A percentile compares a stretch with the other conserved stretches of the same genome.
phyloP scores from a whole-genome alignment of 768 basidiomycete species.

The Fomitopsis serialis region DNA sequence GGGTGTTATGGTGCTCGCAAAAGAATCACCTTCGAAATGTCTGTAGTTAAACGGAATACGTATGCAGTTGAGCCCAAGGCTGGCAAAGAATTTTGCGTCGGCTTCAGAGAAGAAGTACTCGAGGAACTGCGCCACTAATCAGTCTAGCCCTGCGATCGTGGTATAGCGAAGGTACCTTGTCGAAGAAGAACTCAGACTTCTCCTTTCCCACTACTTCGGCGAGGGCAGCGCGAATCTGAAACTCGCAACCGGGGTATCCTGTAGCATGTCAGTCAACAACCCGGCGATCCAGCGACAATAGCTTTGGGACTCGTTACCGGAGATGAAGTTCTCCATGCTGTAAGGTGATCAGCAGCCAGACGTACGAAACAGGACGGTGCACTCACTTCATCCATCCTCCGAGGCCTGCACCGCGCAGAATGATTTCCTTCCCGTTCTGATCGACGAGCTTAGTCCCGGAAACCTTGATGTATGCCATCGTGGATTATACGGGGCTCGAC shows the following conservation, averaged over 20 bases:
- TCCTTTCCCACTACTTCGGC: constrained; percentile 58
- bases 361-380: constrained; percentile 21
- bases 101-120: constrained; percentile 79
- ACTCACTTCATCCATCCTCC: constrained; percentile 82
- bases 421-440: constrained; percentile 47
- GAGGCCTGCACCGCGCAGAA: constrained; percentile 68
- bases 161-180: constrained; percentile 47
- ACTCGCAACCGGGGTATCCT: constrained; percentile 73
- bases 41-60: constrained; percentile 72
- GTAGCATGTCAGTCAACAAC: background rate
- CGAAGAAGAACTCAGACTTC: constrained; percentile 77
- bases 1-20: background rate
- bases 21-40: constrained; percentile 56
- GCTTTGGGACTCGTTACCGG: constrained; percentile 30
- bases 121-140: constrained; percentile 47
- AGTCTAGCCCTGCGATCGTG: background rate
- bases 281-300: background rate
- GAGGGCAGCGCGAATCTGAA: constrained; percentile 70
- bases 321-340: constrained; percentile 78
- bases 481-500: background rate
- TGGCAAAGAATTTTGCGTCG: constrained; percentile 75
- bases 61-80: constrained; percentile 76
- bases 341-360: background rate
- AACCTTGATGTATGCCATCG: constrained; percentile 33
- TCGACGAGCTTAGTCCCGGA: constrained; percentile 59